Percentiles rank a stretch among this genome's conserved stretches.
These are phyloP conservation scores for Dryas drummondii DNA, from an alignment of 306 rosid species.

Conservation along the genomic window DNA sequence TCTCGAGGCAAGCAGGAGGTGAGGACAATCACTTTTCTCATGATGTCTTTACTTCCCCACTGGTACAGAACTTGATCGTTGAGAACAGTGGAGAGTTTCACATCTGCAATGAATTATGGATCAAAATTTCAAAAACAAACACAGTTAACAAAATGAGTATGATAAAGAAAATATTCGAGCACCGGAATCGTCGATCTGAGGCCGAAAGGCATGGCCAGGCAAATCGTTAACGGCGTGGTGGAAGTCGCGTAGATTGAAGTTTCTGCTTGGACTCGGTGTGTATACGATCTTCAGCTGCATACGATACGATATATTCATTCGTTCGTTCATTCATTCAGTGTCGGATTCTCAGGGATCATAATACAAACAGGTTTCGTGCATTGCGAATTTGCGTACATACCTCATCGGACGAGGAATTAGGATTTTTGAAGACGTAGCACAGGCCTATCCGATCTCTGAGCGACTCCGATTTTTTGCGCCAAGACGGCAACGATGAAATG, in stretches of 20 bases:
- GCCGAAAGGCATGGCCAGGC: constrained; percentile 54
- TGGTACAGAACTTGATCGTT: constrained; percentile 64
- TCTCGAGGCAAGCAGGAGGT: constrained; percentile 57
- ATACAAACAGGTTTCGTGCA: constrained; percentile 1
- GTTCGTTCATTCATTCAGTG: constrained; percentile 1
- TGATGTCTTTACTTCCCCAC: constrained; percentile 72
- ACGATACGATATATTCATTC: neutral
- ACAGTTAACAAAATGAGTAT: constrained; percentile 1
- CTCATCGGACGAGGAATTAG: constrained; percentile 47
- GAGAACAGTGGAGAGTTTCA: constrained; percentile 56
- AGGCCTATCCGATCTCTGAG: constrained; percentile 55
- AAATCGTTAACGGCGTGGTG: constrained; percentile 59
- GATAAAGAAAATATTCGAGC: neutral
- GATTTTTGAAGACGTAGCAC: constrained; percentile 55
- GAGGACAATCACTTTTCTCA: constrained; percentile 58
- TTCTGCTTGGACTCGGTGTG: constrained; percentile 40
- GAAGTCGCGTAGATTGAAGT: constrained; percentile 64
- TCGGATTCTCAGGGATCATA: neutral
- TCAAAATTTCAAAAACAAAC: neutral
- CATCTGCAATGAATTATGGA: constrained; percentile 36
- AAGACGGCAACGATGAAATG: constrained; percentile 38
- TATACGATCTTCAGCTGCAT: constrained; percentile 60
- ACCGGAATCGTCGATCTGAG: constrained; percentile 42
- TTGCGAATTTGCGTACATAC: constrained; percentile 33
- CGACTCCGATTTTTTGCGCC: constrained; percentile 34